Base-by-base conservation (phyloP, 192 early-diverging fungal species). In the Coemansia javaensis region DNA sequence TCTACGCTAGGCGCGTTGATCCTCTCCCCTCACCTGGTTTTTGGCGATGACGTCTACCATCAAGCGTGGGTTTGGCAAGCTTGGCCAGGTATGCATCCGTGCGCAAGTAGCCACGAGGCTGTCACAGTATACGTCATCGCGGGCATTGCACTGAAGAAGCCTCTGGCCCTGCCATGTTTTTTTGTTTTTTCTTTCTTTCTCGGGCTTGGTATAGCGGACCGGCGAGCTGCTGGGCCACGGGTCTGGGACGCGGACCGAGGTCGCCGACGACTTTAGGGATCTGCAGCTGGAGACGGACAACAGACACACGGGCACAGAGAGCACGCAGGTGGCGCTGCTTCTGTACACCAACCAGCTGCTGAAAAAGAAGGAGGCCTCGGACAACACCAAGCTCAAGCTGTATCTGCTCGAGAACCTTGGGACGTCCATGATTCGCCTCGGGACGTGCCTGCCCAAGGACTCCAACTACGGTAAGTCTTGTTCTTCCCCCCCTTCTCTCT, bases 201-300 rank as follows among this genome's bases (percentile, higher is more conserved):
- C 4, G 24, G 21, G 25, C 14, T 1, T 0, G 18, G 4, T 45
- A 24, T 65, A 65, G 62, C 53, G 83, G 70, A 85, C 85, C n/a
- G 86, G 85, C 51, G 91, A 94, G 57, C 81, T 84, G 40, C 64
- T 93, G 32, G 89, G 90, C 16, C 68, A 54, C 28, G 59, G 58
- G 40, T 55, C 69, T 43, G 61, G 75, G 17, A 78, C 80, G 45
- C 79, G 71, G 45, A 85, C 88, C 16, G 82, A 85, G 42, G 83
- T 83, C 22, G 79, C 79, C 47, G 90, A 91, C 16, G 90, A 95
- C 40, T 91, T 93, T 66, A 84, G 83, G 48, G 65, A 81, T 10
- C 68, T 94, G 35, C 80, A 90, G 62, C 50, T 75, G 12, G 85
- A 90, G 32, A 91, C 89, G 15, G 84, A 88, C 23, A 47, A 60